Evolutionary conservation across 2,329 filamentous ascomycete genomes (phyloP), one percentile per base, ranked within the genome.

Genomic region (Xylaria sp.): DNA sequence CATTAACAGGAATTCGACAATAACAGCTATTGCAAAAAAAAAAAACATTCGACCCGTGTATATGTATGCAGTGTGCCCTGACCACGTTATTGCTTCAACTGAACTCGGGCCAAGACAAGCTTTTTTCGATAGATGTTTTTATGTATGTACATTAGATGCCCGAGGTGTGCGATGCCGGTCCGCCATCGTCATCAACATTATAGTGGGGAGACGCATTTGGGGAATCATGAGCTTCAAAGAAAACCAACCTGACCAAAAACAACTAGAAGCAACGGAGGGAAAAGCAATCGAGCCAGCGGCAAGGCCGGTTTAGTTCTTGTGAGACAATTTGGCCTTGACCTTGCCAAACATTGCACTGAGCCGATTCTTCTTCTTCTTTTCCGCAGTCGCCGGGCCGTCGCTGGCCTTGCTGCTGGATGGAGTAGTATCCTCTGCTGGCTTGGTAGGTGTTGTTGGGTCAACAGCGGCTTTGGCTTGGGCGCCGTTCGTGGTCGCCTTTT

Each of bases 281-380:
- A 65, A 75, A 70, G 60, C 25, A 69, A 70, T 25, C 34, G 44
- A 54, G 25, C 44, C 37, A 65, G 51, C 20, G 39, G 39, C 28
- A 8, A 23, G 51, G 44, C 68, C 52, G 2, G 23, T 39, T 69
- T 69, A 71, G 23, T 79, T 76, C 74, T 80, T 80, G 72, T 75
- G 70, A 25, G 77, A 74, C n/a, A 82, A 72, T 78, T 81, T 88
- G 73, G 81, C 77, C 80, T 85, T 86, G 75, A 88, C 76, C 82
- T 87, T 88, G 80, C 81, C 83, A 77, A 92, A 88, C 75, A 92
- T 86, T 63, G 85, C 81, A 80, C 89, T 91, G 68, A 90, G 75
- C 63, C 90, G 85, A 80, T 88, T 84, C 84, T 89, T 90, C 85
- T 90, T 91, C 84, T 91, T 92, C 82, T 88, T 89, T 5, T 73